Base-by-base conservation (phyloP, 352 stramenopile genomes). In the Globisporangium polare region DNA sequence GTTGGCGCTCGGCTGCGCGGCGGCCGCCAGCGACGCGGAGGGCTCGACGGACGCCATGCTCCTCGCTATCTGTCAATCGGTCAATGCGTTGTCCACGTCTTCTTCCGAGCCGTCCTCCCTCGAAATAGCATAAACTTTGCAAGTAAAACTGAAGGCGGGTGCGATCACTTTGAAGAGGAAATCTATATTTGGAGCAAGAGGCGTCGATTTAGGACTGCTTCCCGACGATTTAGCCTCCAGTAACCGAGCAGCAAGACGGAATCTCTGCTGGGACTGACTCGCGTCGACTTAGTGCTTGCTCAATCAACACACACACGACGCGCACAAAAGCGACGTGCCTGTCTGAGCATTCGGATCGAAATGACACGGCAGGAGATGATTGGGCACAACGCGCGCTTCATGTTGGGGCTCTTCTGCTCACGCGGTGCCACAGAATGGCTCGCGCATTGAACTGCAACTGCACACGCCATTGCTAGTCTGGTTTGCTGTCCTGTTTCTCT, bases 1-100 rank as follows among this genome's bases (percentile, higher is more conserved):
- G 66, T 75, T 78, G 20, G 78, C 72, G 31, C 58, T 65, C 18
- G 51, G 31, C 8, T 22, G 13, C 53, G 56, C 37, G 29, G 29
- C 29, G 4, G 29, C 29, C 29, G 29, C 29, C 35, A 41, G 3
- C 17, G 42, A 22, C 47, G 39, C 57, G 12, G 31, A 17, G 10
- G 54, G 55, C 56, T 62, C 67, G 18, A 45, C 35, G 26, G 58
- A 47, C 61, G 53, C 53, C 53, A 62, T 57, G 31, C 39, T 62
- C 47, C n/a, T 45, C n/a, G 5, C 24, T 50, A 42, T 51, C 39
- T 22, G 26, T 9, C 18, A 43, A 60, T 52, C 6, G 24, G 24
- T n/a, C 17, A 55, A 42, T 55, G 18, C n/a, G 26, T 9, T 18
- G 10, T 6, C 4, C 47, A 53, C 47, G 26, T 53, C 6, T 15